Base-by-base conservation (phyloP, 1,139 yeast genomes). In the Geotrichum carabidarum region DNA sequence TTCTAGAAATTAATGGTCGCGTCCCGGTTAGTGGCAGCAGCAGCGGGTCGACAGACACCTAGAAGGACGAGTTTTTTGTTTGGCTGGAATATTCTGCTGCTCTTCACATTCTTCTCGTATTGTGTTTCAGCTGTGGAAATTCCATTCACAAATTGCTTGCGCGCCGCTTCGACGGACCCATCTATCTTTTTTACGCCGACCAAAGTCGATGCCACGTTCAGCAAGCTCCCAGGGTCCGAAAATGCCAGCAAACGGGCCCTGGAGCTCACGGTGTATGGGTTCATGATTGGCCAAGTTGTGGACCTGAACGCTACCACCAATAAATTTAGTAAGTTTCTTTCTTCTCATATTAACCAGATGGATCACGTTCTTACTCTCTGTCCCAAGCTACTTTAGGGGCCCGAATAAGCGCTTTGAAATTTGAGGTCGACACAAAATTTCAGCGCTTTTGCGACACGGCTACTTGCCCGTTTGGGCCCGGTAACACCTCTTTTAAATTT, bases 381-480 rank as follows among this genome's bases (percentile, higher is more conserved):
- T 44, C 17, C 37, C 8, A 30, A 52, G 53, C 71, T 9, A 68
- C 70, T 5, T 57, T 66, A 31, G 58, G 63, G 6, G 53, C 65
- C 5, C 58, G 61, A 37, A 55, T 64, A 15, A 36, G 54, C 12
- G 63, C 62, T n/a, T 56, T 67, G 40, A 62, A 61, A 50, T 62
- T 57, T 50, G 48, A 50, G 6, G 49, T 63, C 30, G 57, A 59
- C 45, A 54, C 59, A 44, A 43, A 58, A 17, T 67, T 61, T 57
- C 55, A 60, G 11, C 63, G 70, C 42, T 65, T 69, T 51, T 69
- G 73, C 58, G 60, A 61, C 32, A 44, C 49, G 8, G 55, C 55
- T 34, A 49, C 55, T 6, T 70, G 73, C 53, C 73, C 74, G 22
- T 58, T 68, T 15, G 63, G 63, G 3, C 62, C 65, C 14, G 59